A percentile compares a stretch with the other conserved stretches of the same genome.
Conservation (phyloP, 2,329 filamentous ascomycete genomes). For the Epichloe sp. region DNA sequence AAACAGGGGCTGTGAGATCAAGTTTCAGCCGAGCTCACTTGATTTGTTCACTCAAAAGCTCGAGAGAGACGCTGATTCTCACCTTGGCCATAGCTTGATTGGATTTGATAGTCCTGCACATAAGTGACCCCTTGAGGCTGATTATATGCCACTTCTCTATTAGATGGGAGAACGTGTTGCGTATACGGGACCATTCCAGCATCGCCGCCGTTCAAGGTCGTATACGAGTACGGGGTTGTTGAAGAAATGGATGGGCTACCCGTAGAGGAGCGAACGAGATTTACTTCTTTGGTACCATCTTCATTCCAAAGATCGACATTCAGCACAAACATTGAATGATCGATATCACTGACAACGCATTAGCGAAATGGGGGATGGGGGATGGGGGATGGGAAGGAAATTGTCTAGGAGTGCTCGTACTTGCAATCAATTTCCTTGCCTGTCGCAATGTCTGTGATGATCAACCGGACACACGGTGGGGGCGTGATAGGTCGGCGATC, state of each 20-base stretch:
- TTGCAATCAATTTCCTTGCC: conserved; percentile 74
- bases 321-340: conserved; percentile 35
- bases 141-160: conserved; percentile 22
- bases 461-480: conserved; percentile 76
- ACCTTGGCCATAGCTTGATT: conserved; percentile 21
- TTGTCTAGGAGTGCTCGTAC: conserved; percentile 34
- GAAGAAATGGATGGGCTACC: conserved; percentile 67
- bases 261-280: conserved; percentile 50
- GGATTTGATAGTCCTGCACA: conserved; percentile 19
- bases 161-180: conserved; percentile 24
- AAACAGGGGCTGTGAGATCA: conserved; percentile 11
- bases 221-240: conserved; percentile 67
- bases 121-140: conserved; percentile 18
- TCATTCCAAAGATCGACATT: conserved; percentile 59
- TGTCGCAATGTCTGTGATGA: conserved; percentile 61
- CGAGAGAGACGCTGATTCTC: neutral
- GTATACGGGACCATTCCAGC: conserved; percentile 15
- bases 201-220: conserved; percentile 26
- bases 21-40: neutral
- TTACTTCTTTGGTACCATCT: conserved; percentile 50
- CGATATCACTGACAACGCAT: conserved; percentile 19
- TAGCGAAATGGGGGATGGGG: neutral
- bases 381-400: neutral
- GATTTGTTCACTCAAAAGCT: neutral
- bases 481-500: conserved; percentile 93